Base-by-base conservation (phyloP, 306 rosid species). In the Echinosophora koreensis region DNA sequence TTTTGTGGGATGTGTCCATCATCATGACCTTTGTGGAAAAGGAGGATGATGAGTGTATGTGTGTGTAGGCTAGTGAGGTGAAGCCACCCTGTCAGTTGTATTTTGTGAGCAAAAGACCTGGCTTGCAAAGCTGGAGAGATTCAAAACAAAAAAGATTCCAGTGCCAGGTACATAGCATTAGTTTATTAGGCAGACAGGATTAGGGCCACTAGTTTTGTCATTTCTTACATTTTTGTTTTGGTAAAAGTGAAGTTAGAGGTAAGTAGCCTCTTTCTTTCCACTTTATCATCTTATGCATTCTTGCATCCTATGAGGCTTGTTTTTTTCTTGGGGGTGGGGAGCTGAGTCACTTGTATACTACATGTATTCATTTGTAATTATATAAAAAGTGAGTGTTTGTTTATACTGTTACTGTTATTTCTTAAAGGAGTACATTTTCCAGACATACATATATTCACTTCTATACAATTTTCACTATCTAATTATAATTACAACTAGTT, bases 51-150 rank as follows among this genome's bases (percentile, higher is more conserved):
- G 86, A 70, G 78, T 52, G 46, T 78, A 64, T 81, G 78, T 66
- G 81, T 85, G 88, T 85, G 89, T 79, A 84, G 89, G 83, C 64
- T 81, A 84, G 82, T 81, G 82, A 85, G 78, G 73, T 81, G 58
- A 83, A 85, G 86, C 84, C 91, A 86, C 64, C 77, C 86, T 85
- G 90, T 91, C 81, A 84, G 46, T 72, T 78, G 86, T 78, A 85
- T 85, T 76, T 87, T 89, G 87, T 80, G 86, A 76, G 82, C 66
- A 54, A 69, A 70, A 70, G 60, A 81, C 87, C 85, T 86, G 88
- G 93, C 87, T 84, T 87, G 95, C 91, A 88, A 82, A 85, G 90
- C 91, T 92, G 95, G 89, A 71, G 63, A 72, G 80, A 84, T 83
- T 79, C 83, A 76, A 85, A 84, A 22, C 22, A 22, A 22, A 84